Conservation (phyloP, 352 stramenopile genomes). For the Pythium apleroticum region DNA sequence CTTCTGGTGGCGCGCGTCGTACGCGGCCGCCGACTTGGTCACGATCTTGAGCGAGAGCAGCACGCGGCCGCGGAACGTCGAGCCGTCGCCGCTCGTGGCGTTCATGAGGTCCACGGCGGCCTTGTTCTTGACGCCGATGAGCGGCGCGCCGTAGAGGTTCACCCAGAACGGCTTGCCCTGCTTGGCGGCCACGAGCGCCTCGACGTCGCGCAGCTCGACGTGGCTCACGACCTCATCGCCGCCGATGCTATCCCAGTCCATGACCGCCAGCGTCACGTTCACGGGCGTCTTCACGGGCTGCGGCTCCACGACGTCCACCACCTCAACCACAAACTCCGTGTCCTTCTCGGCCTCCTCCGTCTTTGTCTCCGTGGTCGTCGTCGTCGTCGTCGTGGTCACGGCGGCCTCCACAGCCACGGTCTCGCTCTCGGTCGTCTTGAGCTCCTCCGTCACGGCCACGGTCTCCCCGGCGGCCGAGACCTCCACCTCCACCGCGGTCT, state of each 20-base stretch:
- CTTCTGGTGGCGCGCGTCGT: slow-evolving; percentile 76
- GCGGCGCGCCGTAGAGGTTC: slow-evolving; percentile 70
- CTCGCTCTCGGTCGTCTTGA: background rate
- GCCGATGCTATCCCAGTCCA: slow-evolving; percentile 71
- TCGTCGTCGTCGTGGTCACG: background rate
- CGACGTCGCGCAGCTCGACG: slow-evolving; percentile 46
- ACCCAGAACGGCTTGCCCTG: slow-evolving; percentile 58
- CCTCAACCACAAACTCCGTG: background rate
- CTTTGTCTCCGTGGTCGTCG: background rate
- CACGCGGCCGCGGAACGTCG: slow-evolving; percentile 80
- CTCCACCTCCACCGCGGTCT: background rate
- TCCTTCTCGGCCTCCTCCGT: background rate
- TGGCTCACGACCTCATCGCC: slow-evolving; percentile 63
- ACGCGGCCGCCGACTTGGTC: slow-evolving; percentile 52
- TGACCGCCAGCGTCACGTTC: slow-evolving; percentile 50
- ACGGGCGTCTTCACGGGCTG: background rate
- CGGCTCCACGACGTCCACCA: background rate
- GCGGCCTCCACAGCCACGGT: background rate
- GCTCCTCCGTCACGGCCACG: background rate
- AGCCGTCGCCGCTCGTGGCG: slow-evolving; percentile 44
- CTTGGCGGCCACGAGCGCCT: slow-evolving; percentile 30
- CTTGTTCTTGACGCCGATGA: slow-evolving; percentile 52
- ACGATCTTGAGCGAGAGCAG: slow-evolving; percentile 57
- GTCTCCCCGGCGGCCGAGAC: background rate
- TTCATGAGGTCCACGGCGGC: slow-evolving; percentile 60